phyloP scores from a whole-genome alignment of 192 early-diverging fungal genomes.

The Podila clonocystis region DNA sequence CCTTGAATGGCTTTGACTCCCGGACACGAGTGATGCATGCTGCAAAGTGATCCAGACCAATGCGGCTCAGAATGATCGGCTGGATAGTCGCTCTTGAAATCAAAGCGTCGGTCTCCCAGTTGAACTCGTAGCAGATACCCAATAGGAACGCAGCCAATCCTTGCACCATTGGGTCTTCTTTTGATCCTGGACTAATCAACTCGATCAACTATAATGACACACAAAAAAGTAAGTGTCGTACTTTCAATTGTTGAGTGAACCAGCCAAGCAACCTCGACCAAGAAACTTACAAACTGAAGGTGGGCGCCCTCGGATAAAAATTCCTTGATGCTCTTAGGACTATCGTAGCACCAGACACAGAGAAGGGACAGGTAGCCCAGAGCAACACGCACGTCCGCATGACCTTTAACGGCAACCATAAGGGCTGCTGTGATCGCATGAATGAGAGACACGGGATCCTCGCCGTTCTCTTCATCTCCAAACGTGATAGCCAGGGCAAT shows the following conservation, averaged over 20 bases:
- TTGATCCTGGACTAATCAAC: slow-evolving; percentile 88
- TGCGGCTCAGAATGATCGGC: slow-evolving; percentile 84
- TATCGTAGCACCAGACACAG: slow-evolving; percentile 87
- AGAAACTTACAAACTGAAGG: slow-evolving; percentile 83
- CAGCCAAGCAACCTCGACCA: neutral
- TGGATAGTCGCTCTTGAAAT: slow-evolving; percentile 84
- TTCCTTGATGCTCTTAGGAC: slow-evolving; percentile 79
- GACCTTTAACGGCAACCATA: slow-evolving; percentile 72
- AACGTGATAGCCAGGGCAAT: slow-evolving; percentile 78
- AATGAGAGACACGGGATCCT: slow-evolving; percentile 87
- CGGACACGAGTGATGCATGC: slow-evolving; percentile 86
- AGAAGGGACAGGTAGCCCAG: slow-evolving; percentile 85
- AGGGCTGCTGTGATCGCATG: slow-evolving; percentile 86
- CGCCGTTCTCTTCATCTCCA: slow-evolving; percentile 78
- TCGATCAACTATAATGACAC: slow-evolving; percentile 79
- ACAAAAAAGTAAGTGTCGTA: neutral
- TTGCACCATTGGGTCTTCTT: slow-evolving; percentile 87
- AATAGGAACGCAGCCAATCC: slow-evolving; percentile 90
- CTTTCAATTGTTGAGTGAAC: neutral
- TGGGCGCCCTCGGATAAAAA: slow-evolving; percentile 91
- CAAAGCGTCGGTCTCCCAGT: slow-evolving; percentile 80
- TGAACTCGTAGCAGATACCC: slow-evolving; percentile 89
- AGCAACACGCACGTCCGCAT: slow-evolving; percentile 73
- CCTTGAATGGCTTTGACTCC: slow-evolving; percentile 85
- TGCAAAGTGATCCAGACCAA: slow-evolving; percentile 87